Evolutionary conservation across 2,329 filamentous ascomycete species (phyloP).

Genomic region (Phaeoacremonium minimum): DNA sequence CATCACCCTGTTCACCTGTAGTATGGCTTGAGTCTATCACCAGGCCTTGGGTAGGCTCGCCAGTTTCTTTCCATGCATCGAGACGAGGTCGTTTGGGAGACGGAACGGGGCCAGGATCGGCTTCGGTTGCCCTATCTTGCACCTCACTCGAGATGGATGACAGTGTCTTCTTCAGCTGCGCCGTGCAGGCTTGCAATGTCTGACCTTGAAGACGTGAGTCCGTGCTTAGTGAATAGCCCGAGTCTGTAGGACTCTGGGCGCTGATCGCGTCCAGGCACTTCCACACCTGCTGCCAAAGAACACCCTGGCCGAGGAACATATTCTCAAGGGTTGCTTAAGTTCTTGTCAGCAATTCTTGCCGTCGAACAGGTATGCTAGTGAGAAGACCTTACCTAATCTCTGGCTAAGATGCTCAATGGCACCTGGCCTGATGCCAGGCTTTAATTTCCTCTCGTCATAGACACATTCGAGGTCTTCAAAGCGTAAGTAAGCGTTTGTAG

Average conservation of each 20-base stretch:
- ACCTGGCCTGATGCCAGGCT: slow-evolving; percentile 26
- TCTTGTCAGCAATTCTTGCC: slow-evolving; percentile 9
- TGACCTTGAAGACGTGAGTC: neutral
- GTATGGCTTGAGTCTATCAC: too few species aligned
- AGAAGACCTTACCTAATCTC: slow-evolving; percentile 18
- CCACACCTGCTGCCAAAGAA: slow-evolving; percentile 28
- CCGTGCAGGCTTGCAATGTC: neutral
- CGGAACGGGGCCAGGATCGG: too few species aligned
- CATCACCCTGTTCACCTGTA: too few species aligned
- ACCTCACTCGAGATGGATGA: slow-evolving; percentile 1
- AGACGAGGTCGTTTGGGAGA: too few species aligned
- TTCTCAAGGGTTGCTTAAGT: slow-evolving; percentile 22
- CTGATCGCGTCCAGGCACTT: slow-evolving; percentile 3
- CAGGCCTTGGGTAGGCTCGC: too few species aligned
- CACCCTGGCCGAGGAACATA: slow-evolving; percentile 31
- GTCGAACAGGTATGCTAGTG: neutral
- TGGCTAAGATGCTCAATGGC: slow-evolving; percentile 28
- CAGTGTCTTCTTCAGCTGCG: slow-evolving; percentile 1
- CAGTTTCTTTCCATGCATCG: too few species aligned
- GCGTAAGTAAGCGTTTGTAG: too few species aligned
- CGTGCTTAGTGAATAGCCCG: slow-evolving; percentile 1
- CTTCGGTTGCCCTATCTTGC: too few species aligned
- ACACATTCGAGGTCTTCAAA: slow-evolving; percentile 22
- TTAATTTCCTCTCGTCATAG: slow-evolving; percentile 25
- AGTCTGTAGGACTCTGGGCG: neutral